phyloP scores from a whole-genome alignment of 345 rosid genomes.

The Populus deltoides region DNA sequence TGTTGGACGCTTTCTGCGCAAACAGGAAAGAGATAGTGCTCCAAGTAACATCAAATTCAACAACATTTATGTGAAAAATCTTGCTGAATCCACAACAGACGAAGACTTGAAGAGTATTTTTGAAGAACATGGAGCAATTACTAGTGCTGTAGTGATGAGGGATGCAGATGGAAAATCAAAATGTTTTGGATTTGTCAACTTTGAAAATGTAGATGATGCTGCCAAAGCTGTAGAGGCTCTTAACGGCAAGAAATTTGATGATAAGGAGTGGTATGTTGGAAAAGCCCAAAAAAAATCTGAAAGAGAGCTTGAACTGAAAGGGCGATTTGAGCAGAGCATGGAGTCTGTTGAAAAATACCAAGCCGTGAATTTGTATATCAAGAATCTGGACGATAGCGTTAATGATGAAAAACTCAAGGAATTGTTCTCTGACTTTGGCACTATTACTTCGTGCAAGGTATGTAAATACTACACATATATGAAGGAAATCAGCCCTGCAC shows the following conservation, averaged over 20 bases:
- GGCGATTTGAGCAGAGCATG: constrained; percentile 21
- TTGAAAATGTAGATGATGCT: constrained; percentile 28
- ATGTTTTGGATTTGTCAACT: constrained; percentile 33
- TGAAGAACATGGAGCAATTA: constrained; percentile 20
- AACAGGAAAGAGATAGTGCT: constrained; percentile 23
- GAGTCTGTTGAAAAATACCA: constrained; percentile 17
- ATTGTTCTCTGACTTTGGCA: constrained; percentile 22
- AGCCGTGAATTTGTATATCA: constrained; percentile 22
- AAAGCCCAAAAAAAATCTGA: constrained; percentile 29
- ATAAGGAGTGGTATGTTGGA: constrained; percentile 27
- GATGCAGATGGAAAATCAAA: constrained; percentile 26
- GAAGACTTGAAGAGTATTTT: constrained; percentile 22
- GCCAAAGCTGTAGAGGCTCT: constrained; percentile 26
- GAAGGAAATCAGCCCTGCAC: background rate
- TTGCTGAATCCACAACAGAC: constrained; percentile 19
- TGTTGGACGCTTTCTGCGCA: constrained; percentile 28
- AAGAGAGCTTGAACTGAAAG: constrained; percentile 22
- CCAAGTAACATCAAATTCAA: constrained; percentile 11
- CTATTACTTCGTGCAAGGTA: constrained; percentile 32
- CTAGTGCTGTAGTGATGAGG: constrained; percentile 31
- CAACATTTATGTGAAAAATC: constrained; percentile 25
- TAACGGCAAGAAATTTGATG: constrained; percentile 23
- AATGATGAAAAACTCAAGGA: constrained; percentile 29
- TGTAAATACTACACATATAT: background rate
- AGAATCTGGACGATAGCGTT: constrained; percentile 25